Conservation (phyloP, 345 rosid genomes). For the Hibiscus mutabilis region DNA sequence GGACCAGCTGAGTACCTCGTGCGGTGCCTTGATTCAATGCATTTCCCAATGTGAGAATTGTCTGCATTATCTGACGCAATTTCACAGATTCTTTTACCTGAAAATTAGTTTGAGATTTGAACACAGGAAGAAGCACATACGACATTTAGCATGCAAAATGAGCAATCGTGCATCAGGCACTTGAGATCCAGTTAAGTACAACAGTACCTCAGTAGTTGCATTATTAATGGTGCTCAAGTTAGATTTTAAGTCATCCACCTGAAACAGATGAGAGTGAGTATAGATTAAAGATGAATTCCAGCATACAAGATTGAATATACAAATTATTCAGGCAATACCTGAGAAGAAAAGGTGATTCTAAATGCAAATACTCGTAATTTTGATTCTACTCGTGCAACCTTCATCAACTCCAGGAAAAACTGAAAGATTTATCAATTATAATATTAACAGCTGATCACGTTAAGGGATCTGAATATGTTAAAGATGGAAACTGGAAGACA, state of each 20-base stretch:
- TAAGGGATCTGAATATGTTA: constrained; percentile 6
- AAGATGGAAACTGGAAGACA: constrained; percentile 23
- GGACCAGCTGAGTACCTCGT: constrained; percentile 46
- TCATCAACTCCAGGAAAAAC: constrained; percentile 94
- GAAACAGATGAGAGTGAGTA: constrained; percentile 16
- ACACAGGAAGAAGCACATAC: constrained; percentile 13
- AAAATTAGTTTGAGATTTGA: constrained; percentile 7
- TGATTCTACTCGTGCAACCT: constrained; percentile 94
- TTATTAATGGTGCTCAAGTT: constrained; percentile 61
- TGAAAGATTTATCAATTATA: constrained; percentile 29
- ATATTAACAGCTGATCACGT: constrained; percentile 21
- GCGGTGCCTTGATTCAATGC: constrained; percentile 98
- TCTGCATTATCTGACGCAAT: constrained; percentile 96
- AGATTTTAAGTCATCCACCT: constrained; percentile 74
- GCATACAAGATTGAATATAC: constrained; percentile 4
- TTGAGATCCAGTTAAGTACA: neutral
- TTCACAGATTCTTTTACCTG: constrained; percentile 92
- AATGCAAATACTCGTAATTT: constrained; percentile 93
- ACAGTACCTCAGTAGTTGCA: constrained; percentile 69
- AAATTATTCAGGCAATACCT: constrained; percentile 40
- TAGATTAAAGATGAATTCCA: constrained; percentile 1
- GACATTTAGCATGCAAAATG: constrained; percentile 18
- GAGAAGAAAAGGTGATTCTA: constrained; percentile 75
- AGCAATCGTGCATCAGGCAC: constrained; percentile 6
- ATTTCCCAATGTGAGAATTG: constrained; percentile 89